A percentile compares a stretch with the other conserved stretches of the same genome.
phyloP scores from a whole-genome alignment of 768 basidiomycete species.

The Dictyophora rubrovolvata region DNA sequence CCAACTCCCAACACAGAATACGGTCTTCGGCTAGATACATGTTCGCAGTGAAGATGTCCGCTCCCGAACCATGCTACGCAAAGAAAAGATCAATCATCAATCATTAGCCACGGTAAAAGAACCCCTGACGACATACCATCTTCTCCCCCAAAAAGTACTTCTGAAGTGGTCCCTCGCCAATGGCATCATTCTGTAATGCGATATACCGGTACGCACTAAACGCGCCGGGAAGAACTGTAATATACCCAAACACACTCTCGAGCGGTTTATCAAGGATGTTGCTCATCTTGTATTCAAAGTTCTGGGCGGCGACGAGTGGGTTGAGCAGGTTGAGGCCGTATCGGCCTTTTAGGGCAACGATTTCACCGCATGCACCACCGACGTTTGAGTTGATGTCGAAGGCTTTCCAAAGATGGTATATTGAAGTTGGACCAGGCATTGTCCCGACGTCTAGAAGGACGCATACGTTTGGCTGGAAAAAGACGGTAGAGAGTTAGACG shows the following conservation, averaged over 20 bases:
- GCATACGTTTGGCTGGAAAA: slow-evolving; percentile 86
- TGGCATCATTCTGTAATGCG: slow-evolving; percentile 76
- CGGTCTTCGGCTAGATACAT: slow-evolving; percentile 95
- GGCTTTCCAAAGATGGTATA: slow-evolving; percentile 92
- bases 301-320: slow-evolving; percentile 83
- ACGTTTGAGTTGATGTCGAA: slow-evolving; percentile 89
- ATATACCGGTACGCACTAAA: slow-evolving; percentile 90
- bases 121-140: slow-evolving; percentile 40
- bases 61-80: slow-evolving; percentile 61
- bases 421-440: slow-evolving; percentile 76
- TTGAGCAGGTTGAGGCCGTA: slow-evolving; percentile 72
- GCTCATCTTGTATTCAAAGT: slow-evolving; percentile 91
- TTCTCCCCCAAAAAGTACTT: slow-evolving; percentile 98
- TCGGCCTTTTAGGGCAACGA: slow-evolving; percentile 83
- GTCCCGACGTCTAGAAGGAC: slow-evolving; percentile 83
- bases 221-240: slow-evolving; percentile 86
- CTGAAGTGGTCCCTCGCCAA: slow-evolving; percentile 80
- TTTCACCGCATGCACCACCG: slow-evolving; percentile 93
- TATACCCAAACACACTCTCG: slow-evolving; percentile 87
- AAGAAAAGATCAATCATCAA: background rate
- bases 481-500: slow-evolving; percentile 81
- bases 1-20: slow-evolving; percentile 95
- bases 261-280: slow-evolving; percentile 90
- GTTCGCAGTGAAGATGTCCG: slow-evolving; percentile 90
- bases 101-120: background rate